These are phyloP conservation scores for Emmonsiellopsis sp. DNA, from an alignment of 2,329 filamentous ascomycete genomes.

Conservation along the genomic window DNA sequence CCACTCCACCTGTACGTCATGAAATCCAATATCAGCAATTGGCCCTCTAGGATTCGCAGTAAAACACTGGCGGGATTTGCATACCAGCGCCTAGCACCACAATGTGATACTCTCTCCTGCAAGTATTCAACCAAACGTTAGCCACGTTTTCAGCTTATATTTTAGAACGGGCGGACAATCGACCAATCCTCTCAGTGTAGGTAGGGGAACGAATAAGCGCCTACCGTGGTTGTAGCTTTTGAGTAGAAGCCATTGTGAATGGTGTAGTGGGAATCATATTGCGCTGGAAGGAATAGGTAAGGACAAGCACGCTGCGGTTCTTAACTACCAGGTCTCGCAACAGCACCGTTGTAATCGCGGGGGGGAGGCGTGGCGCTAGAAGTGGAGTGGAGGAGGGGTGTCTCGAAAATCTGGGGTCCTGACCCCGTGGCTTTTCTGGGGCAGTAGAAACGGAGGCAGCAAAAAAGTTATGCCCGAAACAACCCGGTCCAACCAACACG, in stretches of 20 bases:
- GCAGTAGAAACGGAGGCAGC: background rate
- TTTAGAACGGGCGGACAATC: background rate
- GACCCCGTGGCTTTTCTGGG: background rate
- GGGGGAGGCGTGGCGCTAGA: background rate
- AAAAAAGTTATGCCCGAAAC: background rate
- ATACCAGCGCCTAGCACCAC: slow-evolving; percentile 72
- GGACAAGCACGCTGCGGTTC: background rate
- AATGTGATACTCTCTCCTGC: slow-evolving; percentile 69
- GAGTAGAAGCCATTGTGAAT: background rate
- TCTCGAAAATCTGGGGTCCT: background rate
- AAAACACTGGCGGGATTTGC: slow-evolving; percentile 17
- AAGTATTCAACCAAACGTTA: background rate
- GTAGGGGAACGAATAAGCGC: background rate
- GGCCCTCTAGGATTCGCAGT: background rate
- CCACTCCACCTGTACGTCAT: slow-evolving; percentile 61
- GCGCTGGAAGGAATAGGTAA: background rate
- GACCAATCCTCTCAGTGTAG: background rate
- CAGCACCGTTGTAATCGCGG: background rate
- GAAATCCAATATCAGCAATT: background rate
- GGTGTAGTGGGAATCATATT: background rate
- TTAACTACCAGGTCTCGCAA: background rate
- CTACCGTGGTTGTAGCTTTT: slow-evolving; percentile 4
- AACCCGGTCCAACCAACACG: background rate
- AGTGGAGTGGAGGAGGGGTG: background rate
- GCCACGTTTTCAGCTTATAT: background rate